Percentiles rank a stretch among this genome's conserved stretches.
Conservation (phyloP, 306 rosid species). For the Phaseolus lunatus region DNA sequence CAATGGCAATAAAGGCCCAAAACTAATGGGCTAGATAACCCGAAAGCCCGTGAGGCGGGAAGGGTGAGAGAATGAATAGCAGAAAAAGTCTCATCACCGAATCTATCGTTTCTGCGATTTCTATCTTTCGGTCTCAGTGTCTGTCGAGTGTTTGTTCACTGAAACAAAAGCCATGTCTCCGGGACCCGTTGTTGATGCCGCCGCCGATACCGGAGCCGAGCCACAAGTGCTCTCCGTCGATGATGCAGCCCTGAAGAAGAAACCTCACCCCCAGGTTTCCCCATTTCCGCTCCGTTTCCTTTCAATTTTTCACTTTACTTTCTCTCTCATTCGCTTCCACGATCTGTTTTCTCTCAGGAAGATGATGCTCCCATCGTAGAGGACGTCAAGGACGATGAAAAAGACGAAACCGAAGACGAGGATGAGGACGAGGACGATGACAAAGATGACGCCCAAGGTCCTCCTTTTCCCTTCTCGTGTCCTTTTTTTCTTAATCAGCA, state of each 20-base stretch:
- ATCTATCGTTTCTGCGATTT: background rate
- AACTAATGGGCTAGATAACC: slow-evolving; percentile 6
- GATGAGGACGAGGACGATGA: slow-evolving; percentile 62
- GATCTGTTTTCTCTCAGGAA: slow-evolving; percentile 43
- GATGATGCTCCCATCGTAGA: slow-evolving; percentile 65
- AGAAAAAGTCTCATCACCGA: background rate
- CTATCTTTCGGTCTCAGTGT: background rate
- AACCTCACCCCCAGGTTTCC: slow-evolving; percentile 49
- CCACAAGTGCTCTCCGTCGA: slow-evolving; percentile 50
- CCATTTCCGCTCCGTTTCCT: background rate
- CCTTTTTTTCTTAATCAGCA: background rate
- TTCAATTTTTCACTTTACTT: background rate
- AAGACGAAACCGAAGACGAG: slow-evolving; percentile 53
- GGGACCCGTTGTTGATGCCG: slow-evolving; percentile 62
- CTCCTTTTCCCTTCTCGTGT: too few species aligned
- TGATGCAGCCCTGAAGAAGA: slow-evolving; percentile 50
- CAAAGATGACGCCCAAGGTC: slow-evolving; percentile 67
- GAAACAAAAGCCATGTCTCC: slow-evolving; percentile 65
- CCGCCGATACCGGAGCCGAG: slow-evolving; percentile 50
- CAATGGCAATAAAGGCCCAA: slow-evolving; percentile 25
- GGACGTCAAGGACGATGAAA: slow-evolving; percentile 69
- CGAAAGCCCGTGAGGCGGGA: slow-evolving; percentile 15
- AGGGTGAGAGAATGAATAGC: background rate
- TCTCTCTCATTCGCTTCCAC: background rate
- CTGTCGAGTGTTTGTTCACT: background rate